Conservation (phyloP, 805 yeast species). For the Pichia californica region DNA sequence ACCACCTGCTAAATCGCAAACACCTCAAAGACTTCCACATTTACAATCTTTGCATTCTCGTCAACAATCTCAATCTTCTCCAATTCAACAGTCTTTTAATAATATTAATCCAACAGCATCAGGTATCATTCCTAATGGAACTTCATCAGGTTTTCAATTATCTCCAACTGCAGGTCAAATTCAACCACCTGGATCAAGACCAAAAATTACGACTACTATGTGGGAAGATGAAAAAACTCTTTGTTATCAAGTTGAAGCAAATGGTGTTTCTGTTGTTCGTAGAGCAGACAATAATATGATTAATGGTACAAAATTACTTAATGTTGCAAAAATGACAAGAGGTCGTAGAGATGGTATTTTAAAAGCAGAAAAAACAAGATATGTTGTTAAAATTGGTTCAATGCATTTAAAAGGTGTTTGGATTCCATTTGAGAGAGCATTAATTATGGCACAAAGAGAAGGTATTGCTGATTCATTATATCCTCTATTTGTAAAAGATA, state of each 20-base stretch:
- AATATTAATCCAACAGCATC: too few relatives aligned
- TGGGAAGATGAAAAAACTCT: slow-evolving; percentile 72
- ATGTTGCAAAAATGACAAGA: slow-evolving; percentile 68
- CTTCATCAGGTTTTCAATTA: slow-evolving; percentile 18
- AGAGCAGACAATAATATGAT: slow-evolving; percentile 69
- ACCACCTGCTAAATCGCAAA: too few relatives aligned
- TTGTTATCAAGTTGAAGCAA: slow-evolving; percentile 67
- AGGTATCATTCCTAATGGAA: too few relatives aligned
- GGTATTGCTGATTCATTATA: slow-evolving; percentile 52
- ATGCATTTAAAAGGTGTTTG: slow-evolving; percentile 73
- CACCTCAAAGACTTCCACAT: too few relatives aligned
- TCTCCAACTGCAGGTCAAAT: slow-evolving; percentile 32
- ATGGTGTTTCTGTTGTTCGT: slow-evolving; percentile 59
- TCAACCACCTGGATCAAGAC: slow-evolving; percentile 41
- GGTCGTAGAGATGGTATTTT: slow-evolving; percentile 68
- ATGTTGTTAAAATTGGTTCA: slow-evolving; percentile 68
- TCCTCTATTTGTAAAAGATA: slow-evolving; percentile 60
- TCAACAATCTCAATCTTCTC: too few relatives aligned
- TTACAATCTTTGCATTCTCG: too few relatives aligned
- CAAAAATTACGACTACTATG: slow-evolving; percentile 62
- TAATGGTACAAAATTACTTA: slow-evolving; percentile 62
- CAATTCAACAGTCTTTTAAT: too few relatives aligned
- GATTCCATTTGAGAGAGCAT: slow-evolving; percentile 69
- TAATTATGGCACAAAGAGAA: slow-evolving; percentile 63
- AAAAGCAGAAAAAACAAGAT: slow-evolving; percentile 58